Conservation (phyloP, 768 basidiomycete species). For the Daedaleopsis nitida region DNA sequence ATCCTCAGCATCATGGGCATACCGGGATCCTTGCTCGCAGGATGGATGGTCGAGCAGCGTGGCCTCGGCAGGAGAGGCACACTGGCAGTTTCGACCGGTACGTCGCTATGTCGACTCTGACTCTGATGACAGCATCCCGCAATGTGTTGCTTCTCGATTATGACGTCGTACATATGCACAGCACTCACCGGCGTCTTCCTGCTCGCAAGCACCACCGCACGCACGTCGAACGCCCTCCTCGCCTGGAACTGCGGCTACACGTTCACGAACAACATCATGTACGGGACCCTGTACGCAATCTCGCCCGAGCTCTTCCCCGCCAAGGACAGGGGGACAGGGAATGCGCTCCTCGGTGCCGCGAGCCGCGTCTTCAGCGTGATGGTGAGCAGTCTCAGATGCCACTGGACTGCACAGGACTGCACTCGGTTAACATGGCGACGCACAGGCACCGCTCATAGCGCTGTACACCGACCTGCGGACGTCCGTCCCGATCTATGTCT, state of each 20-base stretch:
- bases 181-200: conserved; percentile 57
- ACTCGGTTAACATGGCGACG: neutral
- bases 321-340: conserved; percentile 54
- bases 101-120: conserved; percentile 3
- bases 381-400: conserved; percentile 31
- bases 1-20: conserved; percentile 57
- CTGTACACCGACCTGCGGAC: conserved; percentile 48
- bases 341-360: conserved; percentile 48
- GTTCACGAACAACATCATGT: conserved; percentile 58
- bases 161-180: conserved; percentile 17
- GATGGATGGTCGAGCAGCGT: conserved; percentile 51
- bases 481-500: conserved; percentile 53
- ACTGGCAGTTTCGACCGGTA: conserved; percentile 49
- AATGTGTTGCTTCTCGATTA: neutral
- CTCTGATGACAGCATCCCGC: neutral
- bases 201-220: conserved; percentile 54
- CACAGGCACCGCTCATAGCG: conserved; percentile 50
- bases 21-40: conserved; percentile 56
- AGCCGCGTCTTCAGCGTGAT: conserved; percentile 61
- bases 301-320: conserved; percentile 57
- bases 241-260: conserved; percentile 60
- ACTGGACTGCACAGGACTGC: neutral
- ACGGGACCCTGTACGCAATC: conserved; percentile 41
- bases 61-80: conserved; percentile 53
- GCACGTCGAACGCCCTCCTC: conserved; percentile 49